phyloP scores from a whole-genome alignment of 371 early-diverging fungal species.

The Mucor lusitanicus region DNA sequence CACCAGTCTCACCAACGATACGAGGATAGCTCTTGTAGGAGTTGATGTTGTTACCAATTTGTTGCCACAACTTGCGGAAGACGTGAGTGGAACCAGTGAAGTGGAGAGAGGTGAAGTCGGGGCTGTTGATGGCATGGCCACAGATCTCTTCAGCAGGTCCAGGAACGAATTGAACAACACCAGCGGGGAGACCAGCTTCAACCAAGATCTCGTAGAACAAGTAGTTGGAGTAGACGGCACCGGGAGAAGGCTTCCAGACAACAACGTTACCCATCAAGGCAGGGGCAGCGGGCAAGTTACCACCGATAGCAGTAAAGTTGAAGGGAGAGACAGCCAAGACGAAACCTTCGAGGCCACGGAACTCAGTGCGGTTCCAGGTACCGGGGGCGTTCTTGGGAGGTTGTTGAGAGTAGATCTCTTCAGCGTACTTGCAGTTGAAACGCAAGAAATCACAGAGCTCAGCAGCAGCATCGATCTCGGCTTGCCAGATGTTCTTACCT shows the following conservation, averaged over 20 bases:
- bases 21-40: conserved; percentile 92
- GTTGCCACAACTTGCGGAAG: conserved; percentile 92
- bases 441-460: conserved; percentile 95
- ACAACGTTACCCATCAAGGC: conserved; percentile 98
- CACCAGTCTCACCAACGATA: conserved; percentile 98
- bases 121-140: conserved; percentile 74
- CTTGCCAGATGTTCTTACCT: conserved; percentile 99
- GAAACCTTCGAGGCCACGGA: conserved; percentile 96
- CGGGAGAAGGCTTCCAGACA: conserved; percentile 95
- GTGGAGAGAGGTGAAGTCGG: conserved; percentile 95
- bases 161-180: conserved; percentile 97
- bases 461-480: conserved; percentile 96
- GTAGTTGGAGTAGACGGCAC: conserved; percentile 91
- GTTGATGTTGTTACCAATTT: conserved; percentile 90
- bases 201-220: conserved; percentile 85
- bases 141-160: conserved; percentile 84
- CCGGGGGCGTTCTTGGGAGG: conserved; percentile 88
- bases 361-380: conserved; percentile 96
- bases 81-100: conserved; percentile 96
- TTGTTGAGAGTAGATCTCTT: conserved; percentile 92
- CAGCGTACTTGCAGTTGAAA: conserved; percentile 94
- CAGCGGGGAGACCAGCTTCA: conserved; percentile 96
- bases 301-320: conserved; percentile 99
- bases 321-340: conserved; percentile 97
- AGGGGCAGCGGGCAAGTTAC: conserved; percentile 92